Percentiles rank a stretch among this genome's conserved stretches.
Conservation (phyloP, 768 basidiomycete species). For the Solioccasus polychromus region DNA sequence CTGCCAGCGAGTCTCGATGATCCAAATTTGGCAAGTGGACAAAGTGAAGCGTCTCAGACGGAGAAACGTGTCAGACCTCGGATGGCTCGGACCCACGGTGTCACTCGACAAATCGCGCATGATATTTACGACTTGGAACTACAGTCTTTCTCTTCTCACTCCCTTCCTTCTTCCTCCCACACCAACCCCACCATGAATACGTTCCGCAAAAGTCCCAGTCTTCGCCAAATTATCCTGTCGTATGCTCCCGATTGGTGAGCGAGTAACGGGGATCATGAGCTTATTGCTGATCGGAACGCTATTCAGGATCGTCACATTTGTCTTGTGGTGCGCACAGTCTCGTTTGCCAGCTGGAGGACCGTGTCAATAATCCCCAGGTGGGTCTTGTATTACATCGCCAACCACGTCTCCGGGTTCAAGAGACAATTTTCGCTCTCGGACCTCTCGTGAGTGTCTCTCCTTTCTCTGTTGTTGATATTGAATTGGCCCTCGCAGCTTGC, state of each 20-base stretch:
- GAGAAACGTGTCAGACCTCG: no score
- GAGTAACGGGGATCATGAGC: background rate
- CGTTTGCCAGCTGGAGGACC: background rate
- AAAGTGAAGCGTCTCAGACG: no score
- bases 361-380: constrained; percentile 38
- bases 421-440: constrained; percentile 78
- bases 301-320: constrained; percentile 61
- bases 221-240: constrained; percentile 35
- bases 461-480: background rate
- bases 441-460: constrained; percentile 55
- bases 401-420: constrained; percentile 60
- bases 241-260: constrained; percentile 77
- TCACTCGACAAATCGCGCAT: no score
- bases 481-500: constrained; percentile 25
- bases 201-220: constrained; percentile 12
- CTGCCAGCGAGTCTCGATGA: no score
- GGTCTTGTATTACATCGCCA: constrained; percentile 54
- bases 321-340: constrained; percentile 49
- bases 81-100: no score
- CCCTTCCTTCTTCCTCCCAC: no score
- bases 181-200: constrained; percentile 7
- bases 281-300: background rate
- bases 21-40: no score
- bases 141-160: no score
- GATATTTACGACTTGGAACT: no score